These are phyloP conservation scores for Globisporangium radiosum DNA, from an alignment of 352 stramenopile species.

Conservation along the genomic window DNA sequence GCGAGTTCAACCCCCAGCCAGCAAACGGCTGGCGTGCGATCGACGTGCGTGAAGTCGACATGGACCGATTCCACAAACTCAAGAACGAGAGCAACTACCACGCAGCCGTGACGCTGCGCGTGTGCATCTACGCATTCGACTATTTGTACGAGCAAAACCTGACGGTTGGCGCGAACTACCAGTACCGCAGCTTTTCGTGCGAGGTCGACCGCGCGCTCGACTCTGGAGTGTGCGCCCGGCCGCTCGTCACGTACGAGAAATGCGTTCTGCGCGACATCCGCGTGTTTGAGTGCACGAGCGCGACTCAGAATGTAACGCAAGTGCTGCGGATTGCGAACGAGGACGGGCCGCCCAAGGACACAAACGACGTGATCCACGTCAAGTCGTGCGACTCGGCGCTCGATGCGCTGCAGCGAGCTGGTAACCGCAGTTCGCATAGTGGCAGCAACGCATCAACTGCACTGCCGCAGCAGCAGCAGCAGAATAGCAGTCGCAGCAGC, in stretches of 20 bases:
- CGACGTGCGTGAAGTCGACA: conserved; percentile 3
- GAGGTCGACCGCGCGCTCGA: not conserved
- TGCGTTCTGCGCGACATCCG: conserved; percentile 10
- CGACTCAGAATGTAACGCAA: conserved; percentile 2
- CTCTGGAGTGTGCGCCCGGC: not conserved
- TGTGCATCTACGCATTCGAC: conserved; percentile 80
- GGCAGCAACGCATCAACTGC: too few species aligned
- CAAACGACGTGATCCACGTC: not conserved
- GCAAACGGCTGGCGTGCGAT: conserved; percentile 2
- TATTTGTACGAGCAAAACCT: conserved; percentile 79
- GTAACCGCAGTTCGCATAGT: too few species aligned
- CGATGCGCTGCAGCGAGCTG: too few species aligned
- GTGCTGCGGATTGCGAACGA: conserved; percentile 5
- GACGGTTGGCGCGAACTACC: conserved; percentile 5
- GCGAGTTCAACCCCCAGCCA: not conserved
- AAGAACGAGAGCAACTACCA: conserved; percentile 43
- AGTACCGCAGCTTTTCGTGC: conserved; percentile 8
- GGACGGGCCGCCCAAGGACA: conserved; percentile 5
- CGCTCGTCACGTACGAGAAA: conserved; percentile 1
- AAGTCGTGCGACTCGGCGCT: too few species aligned
- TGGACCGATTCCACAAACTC: conserved; percentile 6
- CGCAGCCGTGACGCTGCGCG: conserved; percentile 90
- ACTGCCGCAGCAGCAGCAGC: too few species aligned
- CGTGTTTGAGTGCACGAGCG: conserved; percentile 2
- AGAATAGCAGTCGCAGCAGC: too few species aligned